Evolutionary conservation across 768 basidiomycete species (phyloP), one percentile per base, ranked within the genome.

Genomic region (Lentinula sp.): DNA sequence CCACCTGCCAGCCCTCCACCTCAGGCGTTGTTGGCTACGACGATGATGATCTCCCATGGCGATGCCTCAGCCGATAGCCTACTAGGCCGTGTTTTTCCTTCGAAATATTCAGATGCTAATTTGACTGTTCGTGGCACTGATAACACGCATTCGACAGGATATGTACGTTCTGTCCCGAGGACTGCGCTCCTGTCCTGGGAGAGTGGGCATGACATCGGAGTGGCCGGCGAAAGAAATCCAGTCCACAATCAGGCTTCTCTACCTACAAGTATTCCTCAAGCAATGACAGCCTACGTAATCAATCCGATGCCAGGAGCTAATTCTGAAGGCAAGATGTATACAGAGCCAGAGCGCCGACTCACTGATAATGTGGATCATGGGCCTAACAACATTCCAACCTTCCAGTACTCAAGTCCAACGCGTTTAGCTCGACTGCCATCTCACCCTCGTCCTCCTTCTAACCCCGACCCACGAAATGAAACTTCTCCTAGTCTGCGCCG

Each of bases 21-120:
- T 39, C 33, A 41, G 35, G 37, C 55, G 16, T 16, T 61, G 12
- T 41, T 41, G 7, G 58, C 65, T 48, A 60, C 61, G 23, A 3
- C 3, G 28, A 63, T 64, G 54, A 52, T 56, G 41, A 56, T 56
- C 28, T 23, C 55, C 20, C 55, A 56, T 18, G 55, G 41, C 12
- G 23, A 12, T 33, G 23, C 15, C 1, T 62, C 65, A 28, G 62
- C 61, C 16, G 71, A 72, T 46, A 72, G 69, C 53, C 64, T 72
- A 13, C 58, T 70, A 18, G 71, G 66, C 23, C 67, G 69, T 37
- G 61, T 72, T 41, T 72, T 72, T 39, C 71, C 69, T 7, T 64
- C 67, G 6, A 70, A 57, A 39, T 59, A 46, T 33, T 67, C 68
- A 8, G 66, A 67, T 62, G 62, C 61, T 23, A 45, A 13, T 64